Conservation (phyloP, 1,284 basidiomycete genomes). For the Kalmanozyma brasiliensis region DNA sequence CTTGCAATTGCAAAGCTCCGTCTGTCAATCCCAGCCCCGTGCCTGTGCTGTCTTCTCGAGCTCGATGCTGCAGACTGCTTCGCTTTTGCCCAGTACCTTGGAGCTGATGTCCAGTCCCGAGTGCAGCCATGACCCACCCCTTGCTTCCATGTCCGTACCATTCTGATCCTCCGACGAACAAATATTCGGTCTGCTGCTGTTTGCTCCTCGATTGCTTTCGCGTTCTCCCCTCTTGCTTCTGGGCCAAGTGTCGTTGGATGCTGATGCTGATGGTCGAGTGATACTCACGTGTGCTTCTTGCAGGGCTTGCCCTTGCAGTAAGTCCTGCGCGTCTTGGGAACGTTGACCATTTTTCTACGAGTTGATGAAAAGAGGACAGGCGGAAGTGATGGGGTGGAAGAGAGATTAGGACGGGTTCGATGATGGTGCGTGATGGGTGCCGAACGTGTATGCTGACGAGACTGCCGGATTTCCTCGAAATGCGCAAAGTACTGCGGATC, state of each 20-base stretch:
- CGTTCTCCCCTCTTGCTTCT: too few relatives aligned
- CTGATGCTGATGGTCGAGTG: constrained; percentile 8
- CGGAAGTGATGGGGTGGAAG: constrained; percentile 7
- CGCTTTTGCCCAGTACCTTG: not conserved
- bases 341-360: constrained; percentile 67
- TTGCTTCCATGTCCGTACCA: not conserved
- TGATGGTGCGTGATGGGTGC: not conserved
- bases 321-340: constrained; percentile 71
- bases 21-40: too few relatives aligned
- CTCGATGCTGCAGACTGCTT: too few relatives aligned
- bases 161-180: not conserved
- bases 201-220: not conserved
- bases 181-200: constrained; percentile 1
- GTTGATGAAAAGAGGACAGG: not conserved
- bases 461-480: too few relatives aligned
- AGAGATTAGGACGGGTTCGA: constrained; percentile 16
- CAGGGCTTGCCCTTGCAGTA: constrained; percentile 99
- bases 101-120: too few relatives aligned
- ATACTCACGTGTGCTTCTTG: constrained; percentile 94
- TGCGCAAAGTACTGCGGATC: too few relatives aligned
- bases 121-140: too few relatives aligned
- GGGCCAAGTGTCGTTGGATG: constrained; percentile 1
- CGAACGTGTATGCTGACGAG: not conserved
- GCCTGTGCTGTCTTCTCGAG: too few relatives aligned
- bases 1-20: not conserved